Evolutionary conservation across 2,329 filamentous ascomycete genomes (phyloP), one percentile per base, ranked within the genome.

Genomic region (Apiospora hydei): DNA sequence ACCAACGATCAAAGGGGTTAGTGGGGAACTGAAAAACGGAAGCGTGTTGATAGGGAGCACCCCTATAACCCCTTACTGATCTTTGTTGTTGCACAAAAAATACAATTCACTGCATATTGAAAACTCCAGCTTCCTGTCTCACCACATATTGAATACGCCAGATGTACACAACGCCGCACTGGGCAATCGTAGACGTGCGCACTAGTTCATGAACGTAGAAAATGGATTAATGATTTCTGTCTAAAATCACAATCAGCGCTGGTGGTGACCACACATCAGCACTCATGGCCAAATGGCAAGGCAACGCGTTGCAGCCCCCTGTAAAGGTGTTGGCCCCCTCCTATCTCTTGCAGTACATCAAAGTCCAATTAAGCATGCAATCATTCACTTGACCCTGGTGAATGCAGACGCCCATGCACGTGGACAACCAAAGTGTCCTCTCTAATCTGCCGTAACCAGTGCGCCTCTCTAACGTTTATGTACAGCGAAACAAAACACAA

Each of bases 1-100:
- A 41, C 57, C 18, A 64, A 41, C 34, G 57, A 41, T 41, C 18
- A 18, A 7, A 41, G 30, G 57, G 57, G 34, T 18, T 41, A 64
- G 18, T 41, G 16, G 57, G 41, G 57, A 18, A 38, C 61, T 72
- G 73, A 75, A 77, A 78, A 77, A 75, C 72, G 74, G 79, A 79
- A 80, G 14, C 30, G 18, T 64, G 57, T 41, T 18, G 7, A 64
- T 41, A 41, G 57, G 24, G 34, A 38, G 34, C 57, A 34, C 57
- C 21, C 57, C 57, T 38, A 24, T 64, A 21, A n/a, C 34, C 57
- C n/a, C 57, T 30, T 64, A n/a, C 7, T 41, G 30, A 14, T 64
- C 21, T n/a, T n/a, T n/a, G 11, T 61, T 34, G 34, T 64, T 21
- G 57, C 57, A n/a, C 34, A 8, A n/a, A n/a, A 41, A 41, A 41